A percentile compares a stretch with the other conserved stretches of the same genome.
phyloP scores from a whole-genome alignment of 108 stramenopile species.

The Nannochloropsis salina region DNA sequence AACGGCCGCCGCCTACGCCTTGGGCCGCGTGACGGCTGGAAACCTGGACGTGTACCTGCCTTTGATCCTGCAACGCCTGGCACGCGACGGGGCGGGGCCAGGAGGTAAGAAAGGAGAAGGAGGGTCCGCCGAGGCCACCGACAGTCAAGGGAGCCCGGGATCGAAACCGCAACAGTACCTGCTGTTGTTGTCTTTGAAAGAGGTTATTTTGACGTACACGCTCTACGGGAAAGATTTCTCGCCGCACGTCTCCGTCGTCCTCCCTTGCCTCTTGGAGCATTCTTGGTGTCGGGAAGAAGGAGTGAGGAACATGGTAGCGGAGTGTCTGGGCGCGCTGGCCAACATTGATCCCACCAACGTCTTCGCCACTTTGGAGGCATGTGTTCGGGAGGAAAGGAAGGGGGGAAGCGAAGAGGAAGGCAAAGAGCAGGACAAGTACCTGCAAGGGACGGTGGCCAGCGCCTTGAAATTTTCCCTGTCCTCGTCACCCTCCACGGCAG shows the following conservation, averaged over 20 bases:
- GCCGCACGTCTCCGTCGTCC: slow-evolving; percentile 46
- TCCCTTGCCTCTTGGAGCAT: slow-evolving; percentile 73
- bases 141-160: background rate
- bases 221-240: slow-evolving; percentile 49
- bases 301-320: slow-evolving; percentile 90
- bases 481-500: background rate
- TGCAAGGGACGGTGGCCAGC: slow-evolving; percentile 75
- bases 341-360: slow-evolving; percentile 52
- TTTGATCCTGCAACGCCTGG: background rate
- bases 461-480: slow-evolving; percentile 69
- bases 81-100: background rate
- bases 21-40: slow-evolving; percentile 80
- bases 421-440: slow-evolving; percentile 55
- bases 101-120: background rate
- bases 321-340: slow-evolving; percentile 80
- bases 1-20: slow-evolving; percentile 81
- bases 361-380: slow-evolving; percentile 25
- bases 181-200: slow-evolving; percentile 78
- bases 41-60: slow-evolving; percentile 55
- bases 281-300: slow-evolving; percentile 74
- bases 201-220: slow-evolving; percentile 79
- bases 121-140: background rate
- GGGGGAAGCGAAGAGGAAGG: background rate
- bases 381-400: slow-evolving; percentile 41
- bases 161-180: slow-evolving; percentile 75